phyloP scores from a whole-genome alignment of 169 alveolate species.

The Cryptosporidium bovis region DNA sequence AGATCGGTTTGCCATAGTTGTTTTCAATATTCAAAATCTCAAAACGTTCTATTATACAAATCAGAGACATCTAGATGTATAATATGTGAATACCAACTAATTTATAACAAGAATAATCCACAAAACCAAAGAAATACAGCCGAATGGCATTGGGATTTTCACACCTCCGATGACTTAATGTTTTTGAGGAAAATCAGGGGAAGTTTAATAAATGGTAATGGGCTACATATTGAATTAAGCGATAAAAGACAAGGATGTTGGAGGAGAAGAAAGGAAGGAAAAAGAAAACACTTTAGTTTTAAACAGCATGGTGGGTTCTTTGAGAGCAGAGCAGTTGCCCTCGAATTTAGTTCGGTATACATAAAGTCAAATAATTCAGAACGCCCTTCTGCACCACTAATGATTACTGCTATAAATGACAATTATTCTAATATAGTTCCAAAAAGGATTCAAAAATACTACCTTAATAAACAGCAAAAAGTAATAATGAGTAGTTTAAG shows the following conservation, averaged over 20 bases:
- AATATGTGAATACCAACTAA: slow-evolving; percentile 43
- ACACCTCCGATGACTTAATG: slow-evolving; percentile 50
- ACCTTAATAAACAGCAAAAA: slow-evolving; percentile 8
- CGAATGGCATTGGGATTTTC: slow-evolving; percentile 73
- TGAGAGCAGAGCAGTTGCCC: slow-evolving; percentile 64
- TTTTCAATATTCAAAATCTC: slow-evolving; percentile 22
- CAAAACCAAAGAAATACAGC: slow-evolving; percentile 28
- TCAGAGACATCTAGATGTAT: slow-evolving; percentile 8
- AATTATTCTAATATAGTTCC: slow-evolving; percentile 46
- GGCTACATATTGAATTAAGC: slow-evolving; percentile 65
- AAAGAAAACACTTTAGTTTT: slow-evolving; percentile 64
- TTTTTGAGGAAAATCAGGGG: slow-evolving; percentile 47
- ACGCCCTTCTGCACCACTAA: slow-evolving; percentile 12
- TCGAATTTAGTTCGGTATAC: slow-evolving; percentile 32
- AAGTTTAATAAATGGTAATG: slow-evolving; percentile 63
- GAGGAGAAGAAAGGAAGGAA: slow-evolving; percentile 75
- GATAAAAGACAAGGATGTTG: slow-evolving; percentile 73
- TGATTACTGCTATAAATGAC: slow-evolving; percentile 32
- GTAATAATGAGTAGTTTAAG: slow-evolving; percentile 9
- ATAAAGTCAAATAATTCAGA: slow-evolving; percentile 10
- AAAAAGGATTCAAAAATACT: slow-evolving; percentile 32
- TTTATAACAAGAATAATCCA: slow-evolving; percentile 22
- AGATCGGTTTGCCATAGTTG: slow-evolving; percentile 60
- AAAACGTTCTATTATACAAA: slow-evolving; percentile 31
- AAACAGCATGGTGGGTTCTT: slow-evolving; percentile 72